Evolutionary conservation across 2,329 filamentous ascomycete species (phyloP), one percentile per base, ranked within the genome.

Genomic region (Alternaria tenuissima): DNA sequence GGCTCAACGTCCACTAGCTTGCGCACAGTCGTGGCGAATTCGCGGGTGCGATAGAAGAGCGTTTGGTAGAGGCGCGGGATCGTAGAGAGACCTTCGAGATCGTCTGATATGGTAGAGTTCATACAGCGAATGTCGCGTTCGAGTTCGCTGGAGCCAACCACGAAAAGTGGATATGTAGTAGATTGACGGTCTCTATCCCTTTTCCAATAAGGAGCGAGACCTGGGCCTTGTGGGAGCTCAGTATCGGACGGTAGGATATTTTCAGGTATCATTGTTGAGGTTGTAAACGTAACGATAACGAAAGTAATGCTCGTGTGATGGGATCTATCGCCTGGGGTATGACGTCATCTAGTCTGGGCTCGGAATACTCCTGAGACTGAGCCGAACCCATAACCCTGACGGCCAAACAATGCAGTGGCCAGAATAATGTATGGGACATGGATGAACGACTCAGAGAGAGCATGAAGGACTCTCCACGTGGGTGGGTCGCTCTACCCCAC

Each of bases 41-140:
- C 54, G 26, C 52, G 61, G 1, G 64, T 66, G 3, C 59, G 59
- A 18, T 64, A 24, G 38, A 64, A 64, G 11, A 66, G 32, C 4
- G 36, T 30, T 7, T 43, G 24, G 44, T 65, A 65, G 20, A 65
- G 32, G 4, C 34, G 42, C 5, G 61, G 55, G 11, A 65, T 49
- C 1, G 28, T 24, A n/a, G 32, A 41, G 1, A 54, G 38, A 28
- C 55, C 52, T 20, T 63, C 43, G 14, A 56, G 34, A 28, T 58
- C 52, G 12, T 16, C 57, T 8, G 43, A 22, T 18, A 55, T 44
- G 8, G n/a, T 18, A n/a, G 22, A 22, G 36, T 65, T 65, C 53
- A 57, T 43, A 39, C n/a, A 28, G 14, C 41, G 11, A 5, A 51
- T 54, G 24, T 55, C 32, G 20, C 36, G 36, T 8, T 22, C 18